Evolutionary conservation across 768 basidiomycete genomes (phyloP), one percentile per base, ranked within the genome.

Genomic region (Crassisporium funariophilum): DNA sequence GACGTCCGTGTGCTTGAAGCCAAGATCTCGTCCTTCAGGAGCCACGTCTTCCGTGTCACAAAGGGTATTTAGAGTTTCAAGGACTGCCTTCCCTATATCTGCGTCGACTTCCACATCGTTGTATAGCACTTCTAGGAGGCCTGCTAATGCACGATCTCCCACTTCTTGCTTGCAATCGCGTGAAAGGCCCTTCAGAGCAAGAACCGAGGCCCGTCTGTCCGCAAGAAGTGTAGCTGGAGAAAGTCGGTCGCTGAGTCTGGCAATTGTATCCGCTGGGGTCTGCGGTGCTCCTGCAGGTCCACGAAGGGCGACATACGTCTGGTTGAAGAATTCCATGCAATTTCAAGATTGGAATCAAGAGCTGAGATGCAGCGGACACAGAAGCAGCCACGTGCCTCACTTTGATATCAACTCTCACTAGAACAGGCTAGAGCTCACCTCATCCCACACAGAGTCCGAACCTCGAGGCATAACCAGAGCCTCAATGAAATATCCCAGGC

Each of bases 81-180:
- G 70, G 4, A 86, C 85, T 16, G 94, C 95, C 62, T 91, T 97
- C 1, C 87, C 95, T 50, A 89, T 91, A 58, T 98, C 97, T 4
- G 84, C 75, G 65, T 99, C 97, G 41, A 93, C 80, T 55, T 91
- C 85, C 0, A 93, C 89, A 62, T 98, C 95, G 49, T 88, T 88
- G 58, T 86, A 78, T 23, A 98, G 72, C 23, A 91, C 87, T 21
- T 87, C 84, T 3, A 97, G 62, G 13, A 98, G 79, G 3, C 90
- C 87, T 7, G 78, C 69, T 6, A 98, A 74, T 1, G 92, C 88
- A 37, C 77, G 76, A 50, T 81, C 76, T 12, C 92, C 94, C 16
- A 98, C 89, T 48, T 97, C 91, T 49, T 84, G 76, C 64, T 89
- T 95, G 74, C 88, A 92, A 66, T 97, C 95, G 48, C 94, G 81